Base-by-base conservation (phyloP, 805 yeast species). In the Pichia rugopelliculosa region DNA sequence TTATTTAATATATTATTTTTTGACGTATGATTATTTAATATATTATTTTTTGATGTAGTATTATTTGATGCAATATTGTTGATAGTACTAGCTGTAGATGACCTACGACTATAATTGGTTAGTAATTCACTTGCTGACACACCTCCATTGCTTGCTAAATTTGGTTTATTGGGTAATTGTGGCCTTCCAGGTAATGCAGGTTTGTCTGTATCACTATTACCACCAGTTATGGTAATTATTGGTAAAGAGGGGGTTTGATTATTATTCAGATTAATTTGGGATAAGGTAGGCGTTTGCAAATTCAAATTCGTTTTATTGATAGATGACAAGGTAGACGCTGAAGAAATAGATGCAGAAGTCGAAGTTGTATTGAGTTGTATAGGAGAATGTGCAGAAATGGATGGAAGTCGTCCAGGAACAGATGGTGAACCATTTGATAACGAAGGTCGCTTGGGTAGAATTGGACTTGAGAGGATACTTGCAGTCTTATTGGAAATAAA, bases 101-200 rank as follows among this genome's bases (percentile, higher is more conserved):
- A 5, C 18, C 50, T 39, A 8, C 50, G 36, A 12, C 45, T 30
- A 18, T 33, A 47, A 36, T 43, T 43, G 8, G 39, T 43, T 9
- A 47, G 39, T 15, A 42, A 30, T 39, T 47, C 46, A 39, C 39
- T 33, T 2, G 50, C 50, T 15, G 46, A 42, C 8, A 43, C 13
- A 8, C 34, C 20, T 15, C 30, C 24, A n/a, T 11, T 22, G 6
- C 22, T 36, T 6, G 37, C 20, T 10, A 47, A 26, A 6, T 26
- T 38, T 20, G 49, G 49, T 25, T 30, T 46, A 13, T 38, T 42
- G 6, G 46, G 49, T 26, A 46, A 18, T 11, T 24, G 42, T 13
- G 49, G 49, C 38, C 42, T 46, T 41, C 23, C 22, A 12, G 49
- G 45, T 23, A 41, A 37, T 3, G 22, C 5, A 1, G 49, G 45